A percentile compares a stretch with the other conserved stretches of the same genome.
phyloP scores from a whole-genome alignment of 495 filamentous ascomycete genomes.

The Trichoderma orchidacearum region DNA sequence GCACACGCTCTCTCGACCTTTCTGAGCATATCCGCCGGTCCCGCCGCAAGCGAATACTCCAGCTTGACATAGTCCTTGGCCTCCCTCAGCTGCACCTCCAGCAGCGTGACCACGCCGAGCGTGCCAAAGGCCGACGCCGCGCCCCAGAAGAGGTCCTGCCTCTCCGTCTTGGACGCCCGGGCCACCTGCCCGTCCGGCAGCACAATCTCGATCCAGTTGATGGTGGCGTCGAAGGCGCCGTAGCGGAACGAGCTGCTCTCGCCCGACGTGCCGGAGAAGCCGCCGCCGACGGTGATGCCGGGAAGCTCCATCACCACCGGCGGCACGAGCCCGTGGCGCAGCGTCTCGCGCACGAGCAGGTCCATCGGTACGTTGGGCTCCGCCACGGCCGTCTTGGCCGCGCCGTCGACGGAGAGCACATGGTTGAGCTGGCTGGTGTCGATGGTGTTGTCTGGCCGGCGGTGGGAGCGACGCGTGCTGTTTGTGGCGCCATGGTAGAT shows the following conservation, averaged over 20 bases:
- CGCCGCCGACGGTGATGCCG: constrained; percentile 52
- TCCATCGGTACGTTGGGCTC: constrained; percentile 58
- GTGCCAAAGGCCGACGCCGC: constrained; percentile 46
- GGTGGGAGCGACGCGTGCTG: constrained; percentile 42
- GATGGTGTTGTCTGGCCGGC: constrained; percentile 30
- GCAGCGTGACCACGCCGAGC: constrained; percentile 40
- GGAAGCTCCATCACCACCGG: constrained; percentile 52
- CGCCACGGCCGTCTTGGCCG: constrained; percentile 31
- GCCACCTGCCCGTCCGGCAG: constrained; percentile 37
- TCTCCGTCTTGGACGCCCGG: constrained; percentile 16
- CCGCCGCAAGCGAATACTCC: constrained; percentile 30
- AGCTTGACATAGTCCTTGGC: constrained; percentile 38
- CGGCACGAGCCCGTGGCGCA: constrained; percentile 37
- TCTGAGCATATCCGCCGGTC: constrained; percentile 11
- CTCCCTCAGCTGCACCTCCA: constrained; percentile 39
- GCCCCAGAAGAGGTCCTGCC: constrained; percentile 40
- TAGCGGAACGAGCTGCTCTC: constrained; percentile 47
- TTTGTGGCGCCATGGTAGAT: constrained; percentile 67
- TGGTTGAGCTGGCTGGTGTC: constrained; percentile 39
- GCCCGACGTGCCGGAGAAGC: constrained; percentile 45
- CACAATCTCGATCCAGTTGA: constrained; percentile 45
- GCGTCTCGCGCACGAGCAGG: constrained; percentile 35
- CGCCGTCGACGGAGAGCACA: constrained; percentile 38
- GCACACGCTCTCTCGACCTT: constrained; percentile 13
- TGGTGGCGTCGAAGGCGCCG: constrained; percentile 43